Base-by-base conservation (phyloP, 2,329 filamentous ascomycete species). In the Trichoderma cornu-damae region DNA sequence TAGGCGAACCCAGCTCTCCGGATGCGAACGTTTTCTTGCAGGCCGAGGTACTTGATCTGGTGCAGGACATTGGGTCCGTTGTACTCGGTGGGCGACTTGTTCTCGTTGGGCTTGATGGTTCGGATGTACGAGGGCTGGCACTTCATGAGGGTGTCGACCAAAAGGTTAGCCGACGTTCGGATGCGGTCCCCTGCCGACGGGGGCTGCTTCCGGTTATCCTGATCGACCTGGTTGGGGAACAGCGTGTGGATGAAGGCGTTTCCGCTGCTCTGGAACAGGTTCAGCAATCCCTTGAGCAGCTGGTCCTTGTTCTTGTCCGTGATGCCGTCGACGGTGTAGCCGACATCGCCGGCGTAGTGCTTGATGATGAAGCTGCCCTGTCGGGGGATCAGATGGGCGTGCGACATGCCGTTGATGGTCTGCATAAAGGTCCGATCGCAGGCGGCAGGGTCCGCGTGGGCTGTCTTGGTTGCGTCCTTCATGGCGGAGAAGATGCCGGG, bases 251-350 rank as follows among this genome's bases (percentile, higher is more conserved):
- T 78, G 66, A 97, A 99, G 16, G 77, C 74, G 73, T 97, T 97
- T 58, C 84, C 82, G 68, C 91, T 96, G 63, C 85, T 84, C 61
- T 87, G 86, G 67, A 96, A 88, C 35, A 99, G 79, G 68, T 90
- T 93, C 51, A 97, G 81, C 40, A 99, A 78, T 65, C 96, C 94
- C 77, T 99, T 99, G 59, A 97, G 78, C 43, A 99, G 79, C 73
- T 95, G 90, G 69, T 99, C 94, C 79, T 97, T 99, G 79, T 97
- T 99, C 81, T 99, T 99, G 73, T 99, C 94, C 1, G 94, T 99
- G 78, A 99, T 99, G 59, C 94, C 94, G 57, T 96, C 90, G 3
- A 97, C 87, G 1, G 89, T 89, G 72, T 99, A 99, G 63, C 85
- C 86, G 64, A 99, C 94, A 73, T 99, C 94, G 73, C 94, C 94